Evolutionary conservation across 139 green algal species (phyloP), one percentile per base, ranked within the genome.

Genomic region (Chlamydomonas sp.): DNA sequence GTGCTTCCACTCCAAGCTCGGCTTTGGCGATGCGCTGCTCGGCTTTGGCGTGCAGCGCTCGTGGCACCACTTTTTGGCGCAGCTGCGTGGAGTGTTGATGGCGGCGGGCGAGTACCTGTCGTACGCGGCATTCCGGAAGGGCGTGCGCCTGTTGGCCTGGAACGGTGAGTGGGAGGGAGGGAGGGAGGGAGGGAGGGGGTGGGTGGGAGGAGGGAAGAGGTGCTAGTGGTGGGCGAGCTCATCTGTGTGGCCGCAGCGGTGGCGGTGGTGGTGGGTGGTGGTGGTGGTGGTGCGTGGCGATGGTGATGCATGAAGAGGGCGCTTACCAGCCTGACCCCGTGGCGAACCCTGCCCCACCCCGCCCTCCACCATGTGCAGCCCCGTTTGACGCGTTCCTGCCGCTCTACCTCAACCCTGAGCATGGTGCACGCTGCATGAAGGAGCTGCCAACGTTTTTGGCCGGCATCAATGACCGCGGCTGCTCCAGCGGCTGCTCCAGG

Each of bases 371-470:
- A n/a, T n/a, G n/a, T n/a, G n/a, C n/a, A n/a, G n/a, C n/a, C n/a
- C n/a, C 48, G 22, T 72, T 79, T 5, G 65, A 71, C 2, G 67
- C 57, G 20, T 79, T 79, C 64, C 39, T 79, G 60, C 73, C 73
- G 16, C 61, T 79, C 39, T 70, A 70, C 29, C 65, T 78, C 20
- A 78, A 78, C 66, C 33, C 47, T 2, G 6, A 31, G 5, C 73
- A 78, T 30, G 65, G 29, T 6, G 6, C 5, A 22, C 39, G n/a
- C 35, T 35, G 66, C 28, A 43, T 73, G 33, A 8, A 2, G 4
- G 47, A 39, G 22, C 73, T 78, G 57, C 66, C 58, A 0, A 2
- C 3, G 28, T 67, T 33, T 48, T 28, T 73, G 24, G 35, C 33
- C 26, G 20, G 4, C 26, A 66, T 66, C 59, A 13, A 30, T 33